phyloP scores from a whole-genome alignment of 2,329 filamentous ascomycete genomes.

The Sclerotinia subarctica region DNA sequence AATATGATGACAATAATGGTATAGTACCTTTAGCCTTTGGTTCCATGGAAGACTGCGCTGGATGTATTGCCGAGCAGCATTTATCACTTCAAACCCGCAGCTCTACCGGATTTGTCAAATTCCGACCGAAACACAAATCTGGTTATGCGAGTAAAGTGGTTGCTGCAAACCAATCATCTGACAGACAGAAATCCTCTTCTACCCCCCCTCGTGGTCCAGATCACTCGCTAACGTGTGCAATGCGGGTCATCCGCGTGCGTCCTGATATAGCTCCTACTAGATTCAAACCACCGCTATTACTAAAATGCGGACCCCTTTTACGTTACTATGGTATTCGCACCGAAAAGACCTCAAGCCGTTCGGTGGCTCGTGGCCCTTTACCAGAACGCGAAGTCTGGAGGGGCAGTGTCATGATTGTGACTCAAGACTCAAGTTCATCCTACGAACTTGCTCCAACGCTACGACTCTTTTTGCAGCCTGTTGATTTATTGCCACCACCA shows the following conservation, averaged over 20 bases:
- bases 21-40: conserved; percentile 36
- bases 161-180: conserved; percentile 15
- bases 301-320: conserved; percentile 87
- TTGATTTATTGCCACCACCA: conserved; percentile 76
- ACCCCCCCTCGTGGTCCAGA: conserved; percentile 19
- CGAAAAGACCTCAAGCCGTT: conserved; percentile 48
- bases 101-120: conserved; percentile 12
- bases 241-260: conserved; percentile 40
- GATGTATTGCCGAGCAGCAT: conserved; percentile 25
- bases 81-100: not conserved
- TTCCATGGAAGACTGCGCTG: conserved; percentile 23
- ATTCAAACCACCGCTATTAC: conserved; percentile 79
- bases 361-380: conserved; percentile 37
- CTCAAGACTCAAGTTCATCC: conserved; percentile 75
- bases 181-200: conserved; percentile 6
- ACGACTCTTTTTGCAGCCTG: conserved; percentile 81
- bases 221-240: conserved; percentile 39
- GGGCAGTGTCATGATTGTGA: conserved; percentile 94
- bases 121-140: conserved; percentile 19
- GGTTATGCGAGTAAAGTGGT: conserved; percentile 21
- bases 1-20: conserved; percentile 62
- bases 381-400: conserved; percentile 79
- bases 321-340: conserved; percentile 81
- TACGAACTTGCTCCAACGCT: conserved; percentile 80
- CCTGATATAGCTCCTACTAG: conserved; percentile 51